These are phyloP conservation scores for Hyaloscypha bicolor DNA, from an alignment of 495 filamentous ascomycete species.

Conservation along the genomic window DNA sequence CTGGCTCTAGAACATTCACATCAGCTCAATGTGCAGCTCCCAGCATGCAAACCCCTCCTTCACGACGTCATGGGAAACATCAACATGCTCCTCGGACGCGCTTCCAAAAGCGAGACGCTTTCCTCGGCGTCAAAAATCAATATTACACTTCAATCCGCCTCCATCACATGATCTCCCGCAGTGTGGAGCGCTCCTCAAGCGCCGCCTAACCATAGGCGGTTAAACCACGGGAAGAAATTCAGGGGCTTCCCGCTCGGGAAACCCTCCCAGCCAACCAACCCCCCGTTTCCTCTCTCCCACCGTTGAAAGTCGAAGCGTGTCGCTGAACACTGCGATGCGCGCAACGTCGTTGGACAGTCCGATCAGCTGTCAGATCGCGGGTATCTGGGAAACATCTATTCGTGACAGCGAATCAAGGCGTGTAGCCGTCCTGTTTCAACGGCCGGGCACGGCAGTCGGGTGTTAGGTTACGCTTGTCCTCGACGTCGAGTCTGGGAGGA, in stretches of 20 bases:
- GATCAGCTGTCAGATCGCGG: constrained; percentile 1
- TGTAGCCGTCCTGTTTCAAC: constrained; percentile 16
- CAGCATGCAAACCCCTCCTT: too few relatives aligned
- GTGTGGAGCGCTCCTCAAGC: not conserved
- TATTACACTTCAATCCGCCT: not conserved
- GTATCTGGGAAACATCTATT: constrained; percentile 4
- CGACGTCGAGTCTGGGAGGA: not conserved
- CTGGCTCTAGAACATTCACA: too few relatives aligned
- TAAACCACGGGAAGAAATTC: not conserved
- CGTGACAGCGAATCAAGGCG: constrained; percentile 14
- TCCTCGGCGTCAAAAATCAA: not conserved
- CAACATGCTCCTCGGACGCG: too few relatives aligned
- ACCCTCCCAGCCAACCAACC: constrained; percentile 15
- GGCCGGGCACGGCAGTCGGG: constrained; percentile 1
- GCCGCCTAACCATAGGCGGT: not conserved
- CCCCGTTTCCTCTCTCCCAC: not conserved
- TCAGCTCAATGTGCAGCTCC: too few relatives aligned
- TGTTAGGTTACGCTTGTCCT: constrained; percentile 6
- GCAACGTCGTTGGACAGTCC: constrained; percentile 10
- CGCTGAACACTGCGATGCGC: not conserved
- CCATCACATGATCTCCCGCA: constrained; percentile 1
- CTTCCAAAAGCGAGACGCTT: not conserved
- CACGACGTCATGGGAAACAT: too few relatives aligned
- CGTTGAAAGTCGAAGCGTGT: not conserved
- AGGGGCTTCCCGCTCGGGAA: constrained; percentile 1